Conservation (phyloP, 108 stramenopile species). For the Cylindrotheca fusiformis region DNA sequence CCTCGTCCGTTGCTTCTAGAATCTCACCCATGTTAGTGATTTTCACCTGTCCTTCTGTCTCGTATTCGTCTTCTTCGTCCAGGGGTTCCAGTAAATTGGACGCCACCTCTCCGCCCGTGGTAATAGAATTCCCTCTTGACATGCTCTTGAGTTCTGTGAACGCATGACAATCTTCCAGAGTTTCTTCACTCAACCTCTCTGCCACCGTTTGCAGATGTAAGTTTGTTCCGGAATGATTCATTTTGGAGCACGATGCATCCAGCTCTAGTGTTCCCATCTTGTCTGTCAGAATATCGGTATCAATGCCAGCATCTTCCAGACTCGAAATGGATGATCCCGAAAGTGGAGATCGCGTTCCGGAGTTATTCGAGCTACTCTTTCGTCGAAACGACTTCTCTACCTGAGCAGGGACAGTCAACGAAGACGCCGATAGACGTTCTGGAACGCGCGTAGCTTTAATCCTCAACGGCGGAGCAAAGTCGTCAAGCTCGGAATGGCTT, state of each 20-base stretch:
- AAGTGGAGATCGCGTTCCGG: slow-evolving; percentile 31
- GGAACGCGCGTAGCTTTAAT: slow-evolving; percentile 18
- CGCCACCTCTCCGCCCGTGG: slow-evolving; percentile 34
- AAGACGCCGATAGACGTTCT: slow-evolving; percentile 1
- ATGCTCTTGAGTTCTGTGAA: slow-evolving; percentile 49
- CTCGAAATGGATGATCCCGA: slow-evolving; percentile 41
- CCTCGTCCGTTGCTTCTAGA: slow-evolving; percentile 32
- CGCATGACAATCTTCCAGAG: slow-evolving; percentile 68
- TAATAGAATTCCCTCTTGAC: slow-evolving; percentile 30
- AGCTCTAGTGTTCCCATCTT: slow-evolving; percentile 42
- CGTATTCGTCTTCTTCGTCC: slow-evolving; percentile 45
- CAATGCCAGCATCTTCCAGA: slow-evolving; percentile 41
- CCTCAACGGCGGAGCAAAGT: slow-evolving; percentile 18
- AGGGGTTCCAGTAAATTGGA: slow-evolving; percentile 36
- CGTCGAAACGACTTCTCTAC: slow-evolving; percentile 14
- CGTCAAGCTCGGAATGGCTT: not conserved
- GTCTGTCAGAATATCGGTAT: slow-evolving; percentile 44
- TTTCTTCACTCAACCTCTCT: slow-evolving; percentile 69
- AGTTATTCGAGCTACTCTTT: slow-evolving; percentile 19
- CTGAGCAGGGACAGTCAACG: slow-evolving; percentile 7
- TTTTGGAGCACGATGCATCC: slow-evolving; percentile 20
- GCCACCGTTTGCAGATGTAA: slow-evolving; percentile 57
- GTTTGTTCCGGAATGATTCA: slow-evolving; percentile 28
- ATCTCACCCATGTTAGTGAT: slow-evolving; percentile 39
- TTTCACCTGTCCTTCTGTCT: slow-evolving; percentile 19